Base-by-base conservation (phyloP, 495 filamentous ascomycete species). In the Cenococcum geophilum region DNA sequence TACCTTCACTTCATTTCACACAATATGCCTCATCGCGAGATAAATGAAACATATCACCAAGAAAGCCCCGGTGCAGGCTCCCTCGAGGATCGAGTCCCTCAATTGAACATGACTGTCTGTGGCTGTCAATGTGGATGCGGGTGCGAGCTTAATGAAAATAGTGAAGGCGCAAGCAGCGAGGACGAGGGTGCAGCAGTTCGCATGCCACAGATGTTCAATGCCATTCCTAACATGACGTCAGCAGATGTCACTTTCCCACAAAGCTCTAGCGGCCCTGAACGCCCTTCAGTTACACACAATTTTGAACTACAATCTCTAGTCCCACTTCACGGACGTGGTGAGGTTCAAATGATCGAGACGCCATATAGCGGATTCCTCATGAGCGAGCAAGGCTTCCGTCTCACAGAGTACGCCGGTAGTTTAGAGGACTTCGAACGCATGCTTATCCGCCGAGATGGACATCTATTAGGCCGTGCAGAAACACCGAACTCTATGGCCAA, bases 121-220 rank as follows among this genome's bases (percentile, higher is more conserved):
- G 57, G 64, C 27, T 67, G 59, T 32, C 53, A 47, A 21, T 66
- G 61, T 36, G 37, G 61, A 50, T 61, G 61, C 35, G 61, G 65
- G 22, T 40, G 58, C 35, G 25, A 40, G 23, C 4, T 22, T 21
- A 51, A 25, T 20, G 21, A n/a, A 8, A 5, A 18, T 0, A 25
- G 59, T 11, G 53, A 40, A 12, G 57, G 34, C 12, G 61, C 57
- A 22, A 61, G 23, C 32, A 55, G 47, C 20, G 53, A 63, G 34
- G 65, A 55, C 23, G 65, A 68, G 32, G 35, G 53, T 25, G 54
- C 36, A 27, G 60, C 65, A 32, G 43, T 47, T 21, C 42, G 22
- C 5, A 43, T 32, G n/a, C 42, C 32, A 16, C 34, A 56, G 52
- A 59, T 11, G 9, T 37, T 64, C 49, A 32, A 52, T 22, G 36